Base-by-base conservation (phyloP, 345 rosid species). In the Turnera subulata region DNA sequence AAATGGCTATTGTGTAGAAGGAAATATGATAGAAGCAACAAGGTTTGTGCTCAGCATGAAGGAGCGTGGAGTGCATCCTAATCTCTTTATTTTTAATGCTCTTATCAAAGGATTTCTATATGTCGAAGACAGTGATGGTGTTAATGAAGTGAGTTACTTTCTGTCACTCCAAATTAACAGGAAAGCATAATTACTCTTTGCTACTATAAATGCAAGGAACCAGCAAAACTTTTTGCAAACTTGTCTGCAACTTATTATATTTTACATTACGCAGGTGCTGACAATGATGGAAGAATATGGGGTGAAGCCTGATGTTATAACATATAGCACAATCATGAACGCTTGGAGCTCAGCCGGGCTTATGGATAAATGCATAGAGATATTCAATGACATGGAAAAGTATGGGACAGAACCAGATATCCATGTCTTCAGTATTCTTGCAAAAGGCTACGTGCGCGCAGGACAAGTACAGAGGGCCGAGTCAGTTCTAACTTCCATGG, bases 281-380 rank as follows among this genome's bases (percentile, higher is more conserved):
- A 68, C 84, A 38, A 40, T 83, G 67, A 84, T 86, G 96, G 89
- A 80, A 75, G 83, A 83, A 42, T 76, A 66, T 4, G 88, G 82
- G 14, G 78, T 86, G 48, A 82, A 80, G 66, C 89, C 93, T 17
- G 96, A 86, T 53, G 93, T 89, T 29, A 62, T 89, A 44, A 92
- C 95, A 49, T 92, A 84, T 65, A 92, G 98, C 81, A 89, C 91
- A 4, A 75, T 92, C 74, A 89, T 92, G 95, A 82, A 92, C 63
- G 90, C 84, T 1, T 89, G 98, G 91, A 86, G 93, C 74, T 82
- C 93, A 3, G 72, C 83, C 9, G 98, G 96, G 66, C 72, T 78
- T 47, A 88, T 88, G 98, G 79, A 80, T 37, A 85, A 84, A 66
- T 91, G 96, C 65, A 78, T 74, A 65, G 92, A 91, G 63, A 88